phyloP scores from a whole-genome alignment of 2,329 filamentous ascomycete genomes.

The Graphilbum ipis-grandicollis region DNA sequence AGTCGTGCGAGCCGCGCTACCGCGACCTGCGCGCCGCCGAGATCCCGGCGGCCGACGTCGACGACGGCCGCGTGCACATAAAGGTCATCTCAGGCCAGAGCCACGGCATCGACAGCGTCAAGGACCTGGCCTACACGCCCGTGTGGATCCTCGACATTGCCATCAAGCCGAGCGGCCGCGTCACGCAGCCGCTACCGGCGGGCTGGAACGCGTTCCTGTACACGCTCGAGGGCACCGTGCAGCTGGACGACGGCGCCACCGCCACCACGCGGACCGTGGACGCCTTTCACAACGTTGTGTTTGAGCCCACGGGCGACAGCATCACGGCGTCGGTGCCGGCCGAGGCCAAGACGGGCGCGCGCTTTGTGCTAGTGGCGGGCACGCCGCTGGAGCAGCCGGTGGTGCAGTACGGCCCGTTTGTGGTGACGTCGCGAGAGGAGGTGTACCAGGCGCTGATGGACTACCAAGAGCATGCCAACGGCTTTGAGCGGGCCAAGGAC shows the following conservation, averaged over 20 bases:
- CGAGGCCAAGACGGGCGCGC: slow-evolving; percentile 38
- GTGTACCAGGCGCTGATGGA: slow-evolving; percentile 63
- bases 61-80: slow-evolving; percentile 57
- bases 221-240: slow-evolving; percentile 55
- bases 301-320: slow-evolving; percentile 61
- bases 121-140: slow-evolving; percentile 81
- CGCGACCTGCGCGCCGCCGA: slow-evolving; percentile 65
- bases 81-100: slow-evolving; percentile 84
- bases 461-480: slow-evolving; percentile 55
- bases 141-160: slow-evolving; percentile 88
- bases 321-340: slow-evolving; percentile 54
- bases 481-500: slow-evolving; percentile 60
- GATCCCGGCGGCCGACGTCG: slow-evolving; percentile 57
- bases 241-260: slow-evolving; percentile 36
- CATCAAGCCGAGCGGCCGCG: slow-evolving; percentile 59
- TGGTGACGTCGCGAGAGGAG: slow-evolving; percentile 53
- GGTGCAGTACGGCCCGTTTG: slow-evolving; percentile 74
- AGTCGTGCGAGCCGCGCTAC: slow-evolving; percentile 81
- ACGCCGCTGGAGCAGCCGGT: slow-evolving; percentile 65
- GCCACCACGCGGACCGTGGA: slow-evolving; percentile 27
- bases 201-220: slow-evolving; percentile 89
- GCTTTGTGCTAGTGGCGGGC: slow-evolving; percentile 59
- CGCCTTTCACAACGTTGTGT: slow-evolving; percentile 78
- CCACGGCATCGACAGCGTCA: slow-evolving; percentile 69
- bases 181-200: slow-evolving; percentile 57